phyloP scores from a whole-genome alignment of 2,329 filamentous ascomycete species.

The Cladosporium sphaerospermum region DNA sequence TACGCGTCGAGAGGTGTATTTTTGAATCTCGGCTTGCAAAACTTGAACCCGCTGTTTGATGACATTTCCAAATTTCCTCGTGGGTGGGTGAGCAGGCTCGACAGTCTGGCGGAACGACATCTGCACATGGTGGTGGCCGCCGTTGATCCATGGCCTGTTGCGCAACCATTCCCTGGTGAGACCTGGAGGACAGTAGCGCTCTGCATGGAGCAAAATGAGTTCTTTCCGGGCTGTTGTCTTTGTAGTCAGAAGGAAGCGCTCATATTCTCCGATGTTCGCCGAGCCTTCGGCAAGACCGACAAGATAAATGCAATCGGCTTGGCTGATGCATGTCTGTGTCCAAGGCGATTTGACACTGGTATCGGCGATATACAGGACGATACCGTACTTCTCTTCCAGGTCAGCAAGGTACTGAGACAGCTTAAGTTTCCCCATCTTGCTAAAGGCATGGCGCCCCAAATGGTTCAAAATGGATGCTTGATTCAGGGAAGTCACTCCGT shows the following conservation, averaged over 20 bases:
- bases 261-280: constrained; percentile 88
- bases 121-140: constrained; percentile 93
- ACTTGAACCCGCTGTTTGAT: constrained; percentile 92
- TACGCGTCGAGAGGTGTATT: constrained; percentile 92
- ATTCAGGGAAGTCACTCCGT: constrained; percentile 86
- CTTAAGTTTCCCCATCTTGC: constrained; percentile 93
- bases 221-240: constrained; percentile 95
- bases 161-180: constrained; percentile 78
- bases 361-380: constrained; percentile 93
- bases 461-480: constrained; percentile 93
- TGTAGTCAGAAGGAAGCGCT: constrained; percentile 91
- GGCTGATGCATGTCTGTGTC: constrained; percentile 96
- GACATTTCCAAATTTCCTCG: constrained; percentile 73
- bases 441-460: constrained; percentile 91
- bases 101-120: constrained; percentile 74
- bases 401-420: constrained; percentile 94
- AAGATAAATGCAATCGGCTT: constrained; percentile 91
- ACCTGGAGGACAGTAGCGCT: constrained; percentile 79
- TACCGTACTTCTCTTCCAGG: constrained; percentile 91
- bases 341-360: constrained; percentile 95
- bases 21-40: constrained; percentile 93
- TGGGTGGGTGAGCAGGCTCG: constrained; percentile 65
- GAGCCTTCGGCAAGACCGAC: constrained; percentile 88
- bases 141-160: constrained; percentile 96
- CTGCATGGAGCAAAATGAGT: constrained; percentile 79